phyloP scores from a whole-genome alignment of 768 basidiomycete genomes.

The Steccherinum ochraceum region DNA sequence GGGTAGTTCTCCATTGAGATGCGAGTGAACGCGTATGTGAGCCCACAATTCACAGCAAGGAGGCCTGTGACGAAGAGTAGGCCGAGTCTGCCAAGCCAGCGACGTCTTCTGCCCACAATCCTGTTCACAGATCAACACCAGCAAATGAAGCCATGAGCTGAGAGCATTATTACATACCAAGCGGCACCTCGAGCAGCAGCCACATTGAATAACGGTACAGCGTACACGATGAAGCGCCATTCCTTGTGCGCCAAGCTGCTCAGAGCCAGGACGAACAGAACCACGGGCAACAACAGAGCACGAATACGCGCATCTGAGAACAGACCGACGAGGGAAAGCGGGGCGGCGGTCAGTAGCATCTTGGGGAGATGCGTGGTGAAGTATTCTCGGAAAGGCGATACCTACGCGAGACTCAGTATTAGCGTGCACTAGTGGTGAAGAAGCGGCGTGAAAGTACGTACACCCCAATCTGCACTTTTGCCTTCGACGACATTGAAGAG shows the following conservation, averaged over 20 bases:
- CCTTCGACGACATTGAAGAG: constrained; percentile 86
- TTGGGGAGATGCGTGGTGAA: constrained; percentile 67
- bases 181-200: constrained; percentile 63
- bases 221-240: constrained; percentile 93
- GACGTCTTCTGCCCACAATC: constrained; percentile 41
- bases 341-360: constrained; percentile 59
- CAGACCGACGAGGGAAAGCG: constrained; percentile 52
- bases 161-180: constrained; percentile 53
- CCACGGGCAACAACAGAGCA: constrained; percentile 42
- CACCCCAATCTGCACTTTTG: constrained; percentile 90
- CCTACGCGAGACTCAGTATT: constrained; percentile 32
- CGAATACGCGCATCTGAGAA: constrained; percentile 43
- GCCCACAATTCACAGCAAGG: constrained; percentile 45
- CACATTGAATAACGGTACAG: constrained; percentile 75
- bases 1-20: constrained; percentile 82
- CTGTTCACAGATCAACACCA: constrained; percentile 29
- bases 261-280: constrained; percentile 53
- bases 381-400: constrained; percentile 66
- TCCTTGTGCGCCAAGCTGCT: constrained; percentile 89
- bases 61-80: constrained; percentile 40
- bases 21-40: constrained; percentile 45
- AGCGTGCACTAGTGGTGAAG: background rate
- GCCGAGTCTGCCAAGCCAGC: constrained; percentile 37
- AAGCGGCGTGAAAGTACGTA: constrained; percentile 32
- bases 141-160: constrained; percentile 1